phyloP scores from a whole-genome alignment of 768 basidiomycete species.

The Mycena galopus region DNA sequence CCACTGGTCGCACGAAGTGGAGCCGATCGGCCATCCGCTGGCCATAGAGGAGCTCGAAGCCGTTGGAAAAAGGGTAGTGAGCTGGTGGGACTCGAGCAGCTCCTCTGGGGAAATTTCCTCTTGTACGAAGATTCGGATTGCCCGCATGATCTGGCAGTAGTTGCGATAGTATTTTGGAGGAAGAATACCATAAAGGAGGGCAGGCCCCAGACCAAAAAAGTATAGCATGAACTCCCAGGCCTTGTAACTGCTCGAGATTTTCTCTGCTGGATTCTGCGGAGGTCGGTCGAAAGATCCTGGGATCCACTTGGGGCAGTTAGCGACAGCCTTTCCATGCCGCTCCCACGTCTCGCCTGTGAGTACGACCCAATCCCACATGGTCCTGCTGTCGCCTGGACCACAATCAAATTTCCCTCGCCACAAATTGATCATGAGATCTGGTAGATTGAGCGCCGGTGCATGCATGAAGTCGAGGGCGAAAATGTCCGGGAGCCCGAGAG shows the following conservation, averaged over 20 bases:
- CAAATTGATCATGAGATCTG: slow-evolving; percentile 44
- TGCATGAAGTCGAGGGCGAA: slow-evolving; percentile 48
- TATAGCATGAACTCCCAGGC: slow-evolving; percentile 46
- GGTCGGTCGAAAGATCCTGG: not conserved
- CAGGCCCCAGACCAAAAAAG: slow-evolving; percentile 45
- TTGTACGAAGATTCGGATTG: slow-evolving; percentile 34
- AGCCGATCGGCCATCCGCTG: slow-evolving; percentile 26
- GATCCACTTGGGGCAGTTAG: not conserved
- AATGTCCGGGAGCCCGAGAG: slow-evolving; percentile 22
- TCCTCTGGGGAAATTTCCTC: no score
- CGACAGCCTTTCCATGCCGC: not conserved
- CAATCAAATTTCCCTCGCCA: slow-evolving; percentile 50
- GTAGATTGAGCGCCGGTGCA: slow-evolving; percentile 50
- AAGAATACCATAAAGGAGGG: slow-evolving; percentile 44
- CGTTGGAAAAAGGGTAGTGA: not conserved
- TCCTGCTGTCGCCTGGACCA: slow-evolving; percentile 34
- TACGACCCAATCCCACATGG: slow-evolving; percentile 46
- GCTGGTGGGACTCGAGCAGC: no score
- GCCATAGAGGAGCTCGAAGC: slow-evolving; percentile 36
- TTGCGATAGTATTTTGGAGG: slow-evolving; percentile 44
- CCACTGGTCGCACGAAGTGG: slow-evolving; percentile 35
- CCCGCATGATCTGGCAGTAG: slow-evolving; percentile 50
- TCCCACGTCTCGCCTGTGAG: not conserved
- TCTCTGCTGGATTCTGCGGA: no score
- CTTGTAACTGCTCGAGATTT: slow-evolving; percentile 51